phyloP scores from a whole-genome alignment of 1,284 basidiomycete genomes.

The Cutaneotrichosporon sp. region DNA sequence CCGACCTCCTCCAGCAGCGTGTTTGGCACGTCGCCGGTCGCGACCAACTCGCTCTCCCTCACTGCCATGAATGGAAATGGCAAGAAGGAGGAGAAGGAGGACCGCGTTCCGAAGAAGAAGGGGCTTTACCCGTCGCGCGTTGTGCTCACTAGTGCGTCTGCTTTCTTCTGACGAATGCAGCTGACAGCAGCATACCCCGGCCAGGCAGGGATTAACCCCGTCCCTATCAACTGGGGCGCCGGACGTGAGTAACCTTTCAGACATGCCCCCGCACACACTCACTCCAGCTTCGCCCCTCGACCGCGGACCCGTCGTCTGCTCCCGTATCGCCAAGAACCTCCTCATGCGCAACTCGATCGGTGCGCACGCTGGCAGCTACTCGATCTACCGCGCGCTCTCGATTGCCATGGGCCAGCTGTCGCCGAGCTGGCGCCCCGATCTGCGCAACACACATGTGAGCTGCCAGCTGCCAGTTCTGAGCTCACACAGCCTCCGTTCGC shows the following conservation, averaged over 20 bases:
- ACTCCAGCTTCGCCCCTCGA: constrained; percentile 35
- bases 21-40: constrained; percentile 11
- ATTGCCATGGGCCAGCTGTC: constrained; percentile 87
- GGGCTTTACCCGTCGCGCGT: constrained; percentile 42
- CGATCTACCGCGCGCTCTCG: constrained; percentile 87
- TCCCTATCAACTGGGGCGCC: constrained; percentile 79
- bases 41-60: constrained; percentile 15
- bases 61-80: constrained; percentile 16
- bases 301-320: constrained; percentile 87
- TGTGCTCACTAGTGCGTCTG: constrained; percentile 40
- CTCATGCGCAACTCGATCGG: constrained; percentile 91
- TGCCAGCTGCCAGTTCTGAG: neutral
- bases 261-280: neutral
- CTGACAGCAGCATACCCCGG: constrained; percentile 63
- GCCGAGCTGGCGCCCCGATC: constrained; percentile 82
- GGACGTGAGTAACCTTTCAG: constrained; percentile 45
- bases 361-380: constrained; percentile 90
- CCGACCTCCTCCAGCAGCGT: constrained; percentile 5
- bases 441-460: constrained; percentile 69
- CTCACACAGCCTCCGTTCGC: constrained; percentile 67
- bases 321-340: constrained; percentile 77
- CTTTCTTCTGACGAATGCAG: neutral
- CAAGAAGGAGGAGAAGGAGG: constrained; percentile 14
- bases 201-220: constrained; percentile 71
- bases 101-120: constrained; percentile 27